Evolutionary conservation across 768 basidiomycete genomes (phyloP), one percentile per base, ranked within the genome.

Genomic region (Hirschioporus abietinus): DNA sequence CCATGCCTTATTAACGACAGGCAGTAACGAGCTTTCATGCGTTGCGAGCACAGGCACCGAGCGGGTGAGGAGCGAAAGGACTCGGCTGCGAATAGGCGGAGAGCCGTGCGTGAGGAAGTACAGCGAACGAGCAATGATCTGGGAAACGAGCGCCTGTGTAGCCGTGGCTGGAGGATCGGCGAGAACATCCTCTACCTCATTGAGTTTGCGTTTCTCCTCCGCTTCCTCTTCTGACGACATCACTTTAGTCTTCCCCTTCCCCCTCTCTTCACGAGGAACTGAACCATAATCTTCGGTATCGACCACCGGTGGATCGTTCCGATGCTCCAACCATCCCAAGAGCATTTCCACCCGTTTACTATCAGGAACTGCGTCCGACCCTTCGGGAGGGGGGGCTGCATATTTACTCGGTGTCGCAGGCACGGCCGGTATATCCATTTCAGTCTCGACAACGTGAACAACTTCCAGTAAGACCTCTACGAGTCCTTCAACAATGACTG

Each of bases 101-200:
- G 96, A 96, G 7, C 86, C 81, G 70, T 99, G 96, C 0, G 96
- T 94, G 27, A 99, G 84, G 79, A 97, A 97, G 77, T 89, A 93
- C 15, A 94, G 76, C 0, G 94, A 93, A 63, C 95, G 90, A 7
- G 87, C 83, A 57, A 98, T 87, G 67, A 99, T 97, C 70, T 93
- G 89, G 64, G 87, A 88, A 15, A 92, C 91, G 63, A 98, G 80
- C 20, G 79, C 73, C 72, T 98, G 95, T 0, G 89, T 81, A 6
- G 90, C 83, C 1, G 91, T 93, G 1, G 88, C 81, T 36, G 85
- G 79, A 6, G 78, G 74, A 35, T 86, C 79, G 18, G 78, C 81
- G 58, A 79, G 82, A 23, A 78, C 78, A 57, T 76, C 82, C 23
- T 61, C 60, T 61, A 12, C 60, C 15, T 61, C 42, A 52, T 3